phyloP scores from a whole-genome alignment of 2,329 filamentous ascomycete species.

The Trichoderma cornu-damae region DNA sequence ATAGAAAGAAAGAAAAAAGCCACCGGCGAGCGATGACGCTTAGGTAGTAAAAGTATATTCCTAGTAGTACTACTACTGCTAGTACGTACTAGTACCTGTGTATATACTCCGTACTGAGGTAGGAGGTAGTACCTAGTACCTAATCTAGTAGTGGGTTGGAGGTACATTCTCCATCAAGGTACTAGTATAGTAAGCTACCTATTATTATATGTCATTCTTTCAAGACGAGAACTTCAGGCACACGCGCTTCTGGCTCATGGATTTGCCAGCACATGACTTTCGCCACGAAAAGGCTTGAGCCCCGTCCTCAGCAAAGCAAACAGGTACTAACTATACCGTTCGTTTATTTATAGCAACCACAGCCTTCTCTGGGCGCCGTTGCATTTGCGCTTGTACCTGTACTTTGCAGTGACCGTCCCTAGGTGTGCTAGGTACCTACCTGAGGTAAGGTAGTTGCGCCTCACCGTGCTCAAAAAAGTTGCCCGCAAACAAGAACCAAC shows the following conservation, averaged over 20 bases:
- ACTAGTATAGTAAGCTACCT: too few species aligned
- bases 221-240: neutral
- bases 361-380: conserved; percentile 1
- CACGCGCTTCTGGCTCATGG: neutral
- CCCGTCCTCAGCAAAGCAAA: conserved; percentile 5
- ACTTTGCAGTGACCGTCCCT: conserved; percentile 6
- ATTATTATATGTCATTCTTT: neutral
- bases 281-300: conserved; percentile 14
- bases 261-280: conserved; percentile 11
- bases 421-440: too few species aligned
- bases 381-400: neutral
- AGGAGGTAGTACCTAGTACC: too few species aligned
- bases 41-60: neutral
- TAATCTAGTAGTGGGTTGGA: too few species aligned
- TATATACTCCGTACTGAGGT: too few species aligned
- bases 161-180: too few species aligned
- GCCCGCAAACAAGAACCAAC: neutral
- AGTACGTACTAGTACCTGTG: too few species aligned
- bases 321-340: too few species aligned
- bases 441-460: too few species aligned
- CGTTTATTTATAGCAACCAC: conserved; percentile 16
- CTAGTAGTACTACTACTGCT: neutral
- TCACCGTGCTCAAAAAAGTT: neutral
- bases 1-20: conserved; percentile 5
- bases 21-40: neutral